Conservation (phyloP, 192 early-diverging fungal species). For the Hyaloraphidium curvatum region DNA sequence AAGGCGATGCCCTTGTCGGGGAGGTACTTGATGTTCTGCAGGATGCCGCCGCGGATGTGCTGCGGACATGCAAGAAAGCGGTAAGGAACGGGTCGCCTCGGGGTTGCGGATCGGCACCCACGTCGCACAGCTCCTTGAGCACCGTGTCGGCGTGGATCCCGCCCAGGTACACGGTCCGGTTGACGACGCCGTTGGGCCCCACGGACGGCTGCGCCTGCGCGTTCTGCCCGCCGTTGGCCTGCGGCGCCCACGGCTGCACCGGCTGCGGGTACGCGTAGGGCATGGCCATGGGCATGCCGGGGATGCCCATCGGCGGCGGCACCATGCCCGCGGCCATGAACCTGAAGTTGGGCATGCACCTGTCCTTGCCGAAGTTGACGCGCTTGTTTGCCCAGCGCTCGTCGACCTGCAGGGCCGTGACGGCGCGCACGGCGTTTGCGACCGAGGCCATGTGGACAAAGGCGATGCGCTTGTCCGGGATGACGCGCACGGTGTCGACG, state of each 20-base stretch:
- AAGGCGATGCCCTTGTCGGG: conserved; percentile 66
- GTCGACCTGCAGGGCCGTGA: conserved; percentile 35
- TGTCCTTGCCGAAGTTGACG: conserved; percentile 68
- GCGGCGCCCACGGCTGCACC: conserved; percentile 5
- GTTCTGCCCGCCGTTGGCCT: neutral
- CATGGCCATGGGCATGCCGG: too few relatives aligned
- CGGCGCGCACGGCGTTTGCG: conserved; percentile 47
- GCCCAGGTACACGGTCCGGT: conserved; percentile 71
- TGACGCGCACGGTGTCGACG: conserved; percentile 49
- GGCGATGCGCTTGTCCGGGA: conserved; percentile 54
- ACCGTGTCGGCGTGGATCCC: conserved; percentile 55
- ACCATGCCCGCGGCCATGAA: too few relatives aligned
- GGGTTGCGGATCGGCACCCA: conserved; percentile 8
- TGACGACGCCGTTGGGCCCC: conserved; percentile 11
- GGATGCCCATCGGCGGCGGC: too few relatives aligned
- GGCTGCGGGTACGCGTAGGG: too few relatives aligned
- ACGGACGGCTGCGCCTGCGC: neutral
- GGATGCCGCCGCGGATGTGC: conserved; percentile 62
- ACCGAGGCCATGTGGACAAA: conserved; percentile 69
- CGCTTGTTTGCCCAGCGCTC: conserved; percentile 31
- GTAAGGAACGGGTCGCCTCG: too few relatives aligned
- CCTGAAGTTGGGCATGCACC: too few relatives aligned
- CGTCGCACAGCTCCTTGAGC: conserved; percentile 67
- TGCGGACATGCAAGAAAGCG: conserved; percentile 3
- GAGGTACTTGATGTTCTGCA: conserved; percentile 54